These are phyloP conservation scores for Allantophomopsis cytisporea DNA, from an alignment of 2,329 filamentous ascomycete genomes.

Conservation along the genomic window DNA sequence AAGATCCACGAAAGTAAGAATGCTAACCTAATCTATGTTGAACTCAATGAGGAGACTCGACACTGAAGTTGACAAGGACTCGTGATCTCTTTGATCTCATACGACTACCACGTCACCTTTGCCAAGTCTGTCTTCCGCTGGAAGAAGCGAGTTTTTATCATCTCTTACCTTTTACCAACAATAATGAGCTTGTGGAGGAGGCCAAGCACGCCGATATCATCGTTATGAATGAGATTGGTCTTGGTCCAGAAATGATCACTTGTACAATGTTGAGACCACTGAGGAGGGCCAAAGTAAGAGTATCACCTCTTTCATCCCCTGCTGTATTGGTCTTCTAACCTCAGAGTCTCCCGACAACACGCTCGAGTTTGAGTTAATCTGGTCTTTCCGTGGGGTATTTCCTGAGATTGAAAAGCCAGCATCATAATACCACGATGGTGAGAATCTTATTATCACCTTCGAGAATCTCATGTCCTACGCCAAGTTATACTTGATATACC, in stretches of 20 bases:
- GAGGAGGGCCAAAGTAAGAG: slow-evolving; percentile 85
- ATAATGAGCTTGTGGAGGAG: slow-evolving; percentile 79
- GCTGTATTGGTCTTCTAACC: slow-evolving; percentile 68
- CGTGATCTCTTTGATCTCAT: slow-evolving; percentile 75
- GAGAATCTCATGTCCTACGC: slow-evolving; percentile 73
- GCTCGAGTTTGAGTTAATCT: slow-evolving; percentile 82
- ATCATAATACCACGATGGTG: slow-evolving; percentile 68
- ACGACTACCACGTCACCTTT: slow-evolving; percentile 76
- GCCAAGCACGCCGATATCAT: slow-evolving; percentile 87
- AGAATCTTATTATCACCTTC: slow-evolving; percentile 51
- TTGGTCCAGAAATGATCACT: slow-evolving; percentile 57
- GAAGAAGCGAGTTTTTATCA: slow-evolving; percentile 96
- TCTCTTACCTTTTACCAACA: slow-evolving; percentile 81
- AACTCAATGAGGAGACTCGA: slow-evolving; percentile 74
- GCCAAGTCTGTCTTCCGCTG: slow-evolving; percentile 87
- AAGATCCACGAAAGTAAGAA: slow-evolving; percentile 61
- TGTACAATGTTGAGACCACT: slow-evolving; percentile 80
- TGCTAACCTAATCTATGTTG: slow-evolving; percentile 66
- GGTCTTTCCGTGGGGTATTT: slow-evolving; percentile 67
- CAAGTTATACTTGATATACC: slow-evolving; percentile 85
- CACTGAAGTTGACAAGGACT: slow-evolving; percentile 66
- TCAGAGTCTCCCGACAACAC: slow-evolving; percentile 74
- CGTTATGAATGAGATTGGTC: slow-evolving; percentile 93
- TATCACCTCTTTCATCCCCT: slow-evolving; percentile 68
- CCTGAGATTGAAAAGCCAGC: slow-evolving; percentile 79